Base-by-base conservation (phyloP, 345 rosid genomes). In the Hibiscus syriacus region DNA sequence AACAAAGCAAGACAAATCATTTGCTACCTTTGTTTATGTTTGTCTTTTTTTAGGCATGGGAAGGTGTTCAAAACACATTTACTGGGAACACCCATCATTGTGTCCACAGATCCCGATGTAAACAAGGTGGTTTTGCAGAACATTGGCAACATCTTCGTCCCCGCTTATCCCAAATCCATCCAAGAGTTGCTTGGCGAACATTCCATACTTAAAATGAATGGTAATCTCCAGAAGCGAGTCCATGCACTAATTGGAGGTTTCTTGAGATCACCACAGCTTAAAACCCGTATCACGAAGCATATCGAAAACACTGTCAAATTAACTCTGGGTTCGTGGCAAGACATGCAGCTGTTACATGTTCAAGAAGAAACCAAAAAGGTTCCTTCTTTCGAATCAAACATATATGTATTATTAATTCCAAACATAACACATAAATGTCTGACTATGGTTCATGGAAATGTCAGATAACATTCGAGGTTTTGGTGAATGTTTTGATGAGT, bases 41-140 rank as follows among this genome's bases (percentile, higher is more conserved):
- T 14, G 2, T 27, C 3, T 30, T 1, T 55, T 55, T 46, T 27
- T 1, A 93, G 96, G 65, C 83, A 87, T 38, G 98, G 98, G 66
- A 80, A 85, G 70, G 94, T 93, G 77, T 93, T 93, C 78, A 93
- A 86, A 76, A 82, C 97, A n/a, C 86, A 93, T 72, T 89, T 93
- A 34, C 62, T 93, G 77, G 97, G 98, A 68, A 90, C 93, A 20
- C 97, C 96, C 54, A 87, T 90, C n/a, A 90, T 93, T 67, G 83
- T 90, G 65, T 93, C 98, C 20, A 93, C 97, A 3, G 98, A 93
- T 78, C 76, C 96, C 25, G 94, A 86, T 19, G 94, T 93, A 78
- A 93, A 93, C 88, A 93, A 89, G 78, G 90, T 84, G 32, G 84
- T 93, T 45, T 76, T 93, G 64, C 97, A 81, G 77, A 89, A 93